Conservation (phyloP, 1,284 basidiomycete species). For the Microstroma glucosiphilum region DNA sequence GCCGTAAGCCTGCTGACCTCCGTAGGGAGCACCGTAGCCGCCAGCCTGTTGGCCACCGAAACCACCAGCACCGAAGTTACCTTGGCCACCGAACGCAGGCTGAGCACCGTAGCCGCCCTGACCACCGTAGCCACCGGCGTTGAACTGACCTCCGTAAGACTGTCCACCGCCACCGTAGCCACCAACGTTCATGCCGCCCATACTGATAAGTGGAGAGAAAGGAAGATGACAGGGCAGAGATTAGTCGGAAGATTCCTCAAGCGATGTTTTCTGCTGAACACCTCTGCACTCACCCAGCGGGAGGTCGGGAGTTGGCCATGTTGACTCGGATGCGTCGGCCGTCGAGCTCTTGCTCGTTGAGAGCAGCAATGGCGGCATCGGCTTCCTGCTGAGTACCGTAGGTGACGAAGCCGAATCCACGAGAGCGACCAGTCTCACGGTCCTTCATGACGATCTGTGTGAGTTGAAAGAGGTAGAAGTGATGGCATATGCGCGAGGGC, state of each 20-base stretch:
- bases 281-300: constrained; percentile 51
- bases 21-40: constrained; percentile 20
- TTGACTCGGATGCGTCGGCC: constrained; percentile 84
- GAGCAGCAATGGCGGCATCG: constrained; percentile 65
- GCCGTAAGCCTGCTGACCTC: constrained; percentile 15
- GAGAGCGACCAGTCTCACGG: constrained; percentile 89
- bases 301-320: constrained; percentile 75
- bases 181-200: constrained; percentile 41
- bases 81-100: constrained; percentile 12
- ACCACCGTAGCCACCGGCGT: constrained; percentile 32
- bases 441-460: constrained; percentile 75
- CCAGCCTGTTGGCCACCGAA: constrained; percentile 32
- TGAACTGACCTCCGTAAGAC: constrained; percentile 5
- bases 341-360: constrained; percentile 91
- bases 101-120: constrained; percentile 25
- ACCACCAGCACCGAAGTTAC: constrained; percentile 14
- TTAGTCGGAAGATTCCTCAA: neutral
- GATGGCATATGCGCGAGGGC: neutral
- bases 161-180: constrained; percentile 37
- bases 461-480: constrained; percentile 4
- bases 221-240: constrained; percentile 1
- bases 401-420: constrained; percentile 79
- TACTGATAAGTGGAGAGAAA: constrained; percentile 15
- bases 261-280: neutral
- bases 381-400: constrained; percentile 60